Evolutionary conservation across 495 filamentous ascomycete genomes (phyloP), one percentile per base, ranked within the genome.

Genomic region (Neurospora intermedia): DNA sequence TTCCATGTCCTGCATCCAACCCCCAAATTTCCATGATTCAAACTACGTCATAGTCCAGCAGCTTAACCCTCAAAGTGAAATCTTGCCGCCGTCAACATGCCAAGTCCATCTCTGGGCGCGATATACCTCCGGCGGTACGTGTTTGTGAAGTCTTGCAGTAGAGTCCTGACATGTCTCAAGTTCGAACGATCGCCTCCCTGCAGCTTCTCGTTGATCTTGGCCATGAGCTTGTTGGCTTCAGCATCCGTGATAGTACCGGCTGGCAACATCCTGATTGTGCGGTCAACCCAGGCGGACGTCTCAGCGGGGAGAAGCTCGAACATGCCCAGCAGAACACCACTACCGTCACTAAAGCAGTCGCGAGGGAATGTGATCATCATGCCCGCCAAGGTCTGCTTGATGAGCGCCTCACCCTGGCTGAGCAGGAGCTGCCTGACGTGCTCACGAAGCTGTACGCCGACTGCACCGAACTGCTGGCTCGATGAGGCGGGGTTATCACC

Each of bases 331-430:
- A 98, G 82, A n/a, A 97, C 92, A 13, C 94, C 93, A 35, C 92
- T 96, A 7, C 94, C 94, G 81, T 98, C 96, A 1, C 94, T 88
- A 81, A 98, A 94, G 82, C 94, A 98, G 79, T 97, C 96, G 62
- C 90, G 88, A 0, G 96, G 96, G 85, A 98, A 99, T 0, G 90
- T 93, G 79, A 97, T 98, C 94, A 99, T 98, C 94, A 99, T 95
- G 74, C 96, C 96, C 6, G 94, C 94, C 78, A 98, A 83, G 46
- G 96, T 88, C 54, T 93, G 92, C 80, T 97, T 94, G 27, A 93
- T 87, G 43, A 99, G 85, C 35, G 88, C 80, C 80, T 94, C 91
- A 69, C 96, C 96, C 69, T 94, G 89, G 0, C 85, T 83, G 2
- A 86, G 70, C 69, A 97, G 79, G 43, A 98, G 87, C 62, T 87